These are phyloP conservation scores for Fimicolochytrium jonesii DNA, from an alignment of 192 early-diverging fungal species.

Conservation along the genomic window DNA sequence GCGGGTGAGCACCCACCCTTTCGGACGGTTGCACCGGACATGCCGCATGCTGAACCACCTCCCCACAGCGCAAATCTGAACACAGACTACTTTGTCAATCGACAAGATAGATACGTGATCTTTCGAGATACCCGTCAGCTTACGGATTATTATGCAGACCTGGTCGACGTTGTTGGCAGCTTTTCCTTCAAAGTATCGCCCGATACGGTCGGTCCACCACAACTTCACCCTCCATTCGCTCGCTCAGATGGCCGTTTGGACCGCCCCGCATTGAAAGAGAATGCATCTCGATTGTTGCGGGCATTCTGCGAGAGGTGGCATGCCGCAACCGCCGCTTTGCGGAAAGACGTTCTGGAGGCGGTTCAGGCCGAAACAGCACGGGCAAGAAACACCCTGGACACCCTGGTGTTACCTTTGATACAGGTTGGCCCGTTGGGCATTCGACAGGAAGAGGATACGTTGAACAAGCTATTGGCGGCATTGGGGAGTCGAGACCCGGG, in stretches of 20 bases:
- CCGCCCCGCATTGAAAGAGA: background rate
- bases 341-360: background rate
- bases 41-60: too few species aligned
- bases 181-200: slow-evolving; percentile 35
- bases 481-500: background rate
- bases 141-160: slow-evolving; percentile 64
- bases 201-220: background rate
- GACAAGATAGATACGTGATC: slow-evolving; percentile 91
- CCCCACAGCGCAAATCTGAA: slow-evolving; percentile 93
- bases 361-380: background rate
- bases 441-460: slow-evolving; percentile 69
- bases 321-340: background rate
- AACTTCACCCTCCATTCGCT: background rate
- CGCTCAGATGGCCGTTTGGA: too few species aligned
- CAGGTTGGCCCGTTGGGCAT: slow-evolving; percentile 84
- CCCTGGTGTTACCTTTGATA: slow-evolving; percentile 66
- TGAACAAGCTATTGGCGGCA: slow-evolving; percentile 57
- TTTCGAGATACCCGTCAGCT: slow-evolving; percentile 54
- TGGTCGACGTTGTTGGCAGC: slow-evolving; percentile 57
- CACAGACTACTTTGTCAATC: slow-evolving; percentile 89
- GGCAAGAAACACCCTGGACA: slow-evolving; percentile 7
- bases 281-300: background rate
- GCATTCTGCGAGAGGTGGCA: slow-evolving; percentile 11
- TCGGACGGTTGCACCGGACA: too few species aligned
- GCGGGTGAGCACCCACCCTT: slow-evolving; percentile 70